phyloP scores from a whole-genome alignment of 2,329 filamentous ascomycete genomes.

The Reticulascus tulasneorum region DNA sequence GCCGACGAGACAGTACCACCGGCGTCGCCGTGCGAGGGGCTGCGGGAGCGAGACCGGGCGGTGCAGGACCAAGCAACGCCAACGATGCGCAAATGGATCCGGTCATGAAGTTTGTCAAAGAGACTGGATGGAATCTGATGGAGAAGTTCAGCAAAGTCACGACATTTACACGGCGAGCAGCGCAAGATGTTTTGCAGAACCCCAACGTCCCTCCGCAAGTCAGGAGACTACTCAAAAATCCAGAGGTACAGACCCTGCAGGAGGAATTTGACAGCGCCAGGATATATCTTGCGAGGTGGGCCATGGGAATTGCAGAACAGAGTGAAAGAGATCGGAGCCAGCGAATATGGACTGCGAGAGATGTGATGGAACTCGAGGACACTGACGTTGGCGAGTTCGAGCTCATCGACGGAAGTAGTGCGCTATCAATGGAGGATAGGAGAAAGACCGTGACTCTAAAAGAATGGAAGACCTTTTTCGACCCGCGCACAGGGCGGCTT shows the following conservation, averaged over 20 bases:
- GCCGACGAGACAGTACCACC: constrained; percentile 30
- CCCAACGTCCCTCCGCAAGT: constrained; percentile 88
- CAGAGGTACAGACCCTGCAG: constrained; percentile 90
- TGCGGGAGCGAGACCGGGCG: constrained; percentile 11
- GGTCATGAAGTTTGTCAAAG: constrained; percentile 87
- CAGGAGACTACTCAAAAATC: constrained; percentile 77
- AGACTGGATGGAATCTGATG: constrained; percentile 92
- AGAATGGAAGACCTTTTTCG: constrained; percentile 93
- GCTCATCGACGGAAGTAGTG: constrained; percentile 75
- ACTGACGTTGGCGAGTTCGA: constrained; percentile 96
- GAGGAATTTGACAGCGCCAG: constrained; percentile 97
- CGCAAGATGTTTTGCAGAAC: constrained; percentile 88
- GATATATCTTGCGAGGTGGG: constrained; percentile 92
- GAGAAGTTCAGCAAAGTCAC: constrained; percentile 97
- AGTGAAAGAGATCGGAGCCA: constrained; percentile 82
- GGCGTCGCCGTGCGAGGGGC: constrained; percentile 20
- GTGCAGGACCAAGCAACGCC: constrained; percentile 31
- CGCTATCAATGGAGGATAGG: constrained; percentile 70
- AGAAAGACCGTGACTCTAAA: constrained; percentile 72
- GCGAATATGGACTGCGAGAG: constrained; percentile 87
- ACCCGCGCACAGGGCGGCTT: constrained; percentile 67
- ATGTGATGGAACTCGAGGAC: constrained; percentile 90
- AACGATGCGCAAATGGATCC: constrained; percentile 82
- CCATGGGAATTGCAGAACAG: constrained; percentile 97
- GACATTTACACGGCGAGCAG: constrained; percentile 87